Evolutionary conservation across 2,329 filamentous ascomycete genomes (phyloP).

Genomic region (Fusarium devonianum): DNA sequence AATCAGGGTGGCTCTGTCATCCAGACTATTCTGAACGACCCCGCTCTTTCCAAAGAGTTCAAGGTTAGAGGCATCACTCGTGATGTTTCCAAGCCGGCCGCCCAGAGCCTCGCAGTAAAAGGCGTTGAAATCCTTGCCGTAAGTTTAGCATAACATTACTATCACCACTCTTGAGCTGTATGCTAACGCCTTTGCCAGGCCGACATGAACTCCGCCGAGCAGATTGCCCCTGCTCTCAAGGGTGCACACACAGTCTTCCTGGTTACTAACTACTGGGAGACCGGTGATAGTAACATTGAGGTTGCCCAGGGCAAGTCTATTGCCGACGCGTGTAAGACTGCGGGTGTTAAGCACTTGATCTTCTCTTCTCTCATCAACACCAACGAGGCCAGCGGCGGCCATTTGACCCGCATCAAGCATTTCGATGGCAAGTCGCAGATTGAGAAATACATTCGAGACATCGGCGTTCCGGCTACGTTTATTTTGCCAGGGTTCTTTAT

Average conservation of each 20-base stretch:
- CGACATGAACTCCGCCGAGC: constrained; percentile 49
- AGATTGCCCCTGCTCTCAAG: constrained; percentile 49
- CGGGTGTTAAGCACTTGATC: constrained; percentile 55
- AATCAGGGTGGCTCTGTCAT: constrained; percentile 59
- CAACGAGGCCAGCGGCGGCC: constrained; percentile 48
- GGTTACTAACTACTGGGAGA: constrained; percentile 51
- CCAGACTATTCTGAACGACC: constrained; percentile 53
- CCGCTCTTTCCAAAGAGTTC: constrained; percentile 53
- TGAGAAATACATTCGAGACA: constrained; percentile 61
- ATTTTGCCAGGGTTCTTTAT: constrained; percentile 62
- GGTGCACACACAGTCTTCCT: constrained; percentile 54
- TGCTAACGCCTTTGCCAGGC: too few species aligned
- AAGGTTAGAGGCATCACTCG: constrained; percentile 57
- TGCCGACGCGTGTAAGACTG: constrained; percentile 53
- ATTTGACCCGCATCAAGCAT: constrained; percentile 50
- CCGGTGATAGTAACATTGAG: constrained; percentile 46
- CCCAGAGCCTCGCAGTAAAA: constrained; percentile 47
- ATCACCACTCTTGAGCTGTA: too few species aligned
- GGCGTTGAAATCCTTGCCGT: constrained; percentile 55
- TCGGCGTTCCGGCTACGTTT: constrained; percentile 59
- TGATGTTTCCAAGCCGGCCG: constrained; percentile 50
- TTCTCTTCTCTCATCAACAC: constrained; percentile 55
- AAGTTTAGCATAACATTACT: too few species aligned
- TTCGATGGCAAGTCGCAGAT: constrained; percentile 66
- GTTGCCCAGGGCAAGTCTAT: constrained; percentile 54